Percentiles rank a stretch among this genome's conserved stretches.
Evolutionary conservation across 208 protist species (phyloP).

Genomic region (Leishmania aethiopica): DNA sequence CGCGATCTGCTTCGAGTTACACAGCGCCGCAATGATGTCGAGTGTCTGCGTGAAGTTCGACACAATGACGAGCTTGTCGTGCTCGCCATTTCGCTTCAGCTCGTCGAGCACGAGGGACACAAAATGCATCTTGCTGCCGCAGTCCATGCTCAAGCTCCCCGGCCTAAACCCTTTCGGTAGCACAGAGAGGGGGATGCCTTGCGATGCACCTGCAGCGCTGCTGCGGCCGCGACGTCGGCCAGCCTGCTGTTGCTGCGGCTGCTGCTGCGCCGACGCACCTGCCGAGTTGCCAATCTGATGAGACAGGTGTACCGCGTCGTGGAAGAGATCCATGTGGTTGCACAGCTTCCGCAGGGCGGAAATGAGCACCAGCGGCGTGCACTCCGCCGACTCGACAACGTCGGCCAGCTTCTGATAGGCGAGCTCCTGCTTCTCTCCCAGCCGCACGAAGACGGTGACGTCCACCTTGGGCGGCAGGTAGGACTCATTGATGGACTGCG

Average conservation of each 20-base stretch:
- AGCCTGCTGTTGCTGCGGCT: constrained; percentile 18
- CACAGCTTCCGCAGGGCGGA: constrained; percentile 92
- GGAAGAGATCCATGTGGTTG: constrained; percentile 94
- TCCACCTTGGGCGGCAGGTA: constrained; percentile 87
- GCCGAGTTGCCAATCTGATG: constrained; percentile 25
- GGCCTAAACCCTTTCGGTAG: constrained; percentile 69
- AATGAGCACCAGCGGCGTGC: constrained; percentile 83
- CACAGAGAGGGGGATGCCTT: constrained; percentile 66
- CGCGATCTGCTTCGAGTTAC: constrained; percentile 56
- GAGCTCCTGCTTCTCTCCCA: constrained; percentile 56
- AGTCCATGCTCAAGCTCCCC: constrained; percentile 49
- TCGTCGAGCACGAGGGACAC: constrained; percentile 84
- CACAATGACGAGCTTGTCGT: constrained; percentile 86
- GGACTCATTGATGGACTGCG: constrained; percentile 85
- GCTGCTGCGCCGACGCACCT: constrained; percentile 1
- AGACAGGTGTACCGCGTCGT: constrained; percentile 69
- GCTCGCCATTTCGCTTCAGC: constrained; percentile 66
- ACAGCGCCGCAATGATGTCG: constrained; percentile 77
- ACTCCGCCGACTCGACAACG: constrained; percentile 55
- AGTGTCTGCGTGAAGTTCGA: constrained; percentile 86
- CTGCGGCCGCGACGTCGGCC: constrained; percentile 9
- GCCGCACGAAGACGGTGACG: constrained; percentile 84
- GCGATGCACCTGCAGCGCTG: neutral
- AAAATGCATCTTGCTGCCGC: constrained; percentile 82
- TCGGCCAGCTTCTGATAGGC: constrained; percentile 74